Percentiles rank a stretch among this genome's conserved stretches.
Conservation (phyloP, 768 basidiomycete genomes). For the Gloeostereum incarnatum region DNA sequence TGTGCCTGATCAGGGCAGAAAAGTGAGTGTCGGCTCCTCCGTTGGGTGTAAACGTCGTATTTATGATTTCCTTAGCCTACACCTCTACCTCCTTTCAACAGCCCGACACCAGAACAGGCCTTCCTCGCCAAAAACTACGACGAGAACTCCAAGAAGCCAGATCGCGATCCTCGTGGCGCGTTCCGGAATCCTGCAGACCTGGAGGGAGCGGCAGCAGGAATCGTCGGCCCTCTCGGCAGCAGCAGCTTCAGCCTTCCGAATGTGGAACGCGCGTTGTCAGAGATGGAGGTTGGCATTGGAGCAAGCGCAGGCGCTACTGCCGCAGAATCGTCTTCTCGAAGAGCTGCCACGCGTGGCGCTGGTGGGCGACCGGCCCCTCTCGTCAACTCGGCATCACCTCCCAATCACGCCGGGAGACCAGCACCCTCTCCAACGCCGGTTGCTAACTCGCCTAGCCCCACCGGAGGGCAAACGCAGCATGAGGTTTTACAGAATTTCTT, state of each 20-base stretch:
- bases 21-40: slow-evolving; percentile 34
- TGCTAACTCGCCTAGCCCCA: slow-evolving; percentile 28
- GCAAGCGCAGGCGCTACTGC: slow-evolving; percentile 13
- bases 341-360: slow-evolving; percentile 12
- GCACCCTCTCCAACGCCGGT: slow-evolving; percentile 17
- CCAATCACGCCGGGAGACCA: slow-evolving; percentile 2
- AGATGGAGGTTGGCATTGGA: slow-evolving; percentile 68
- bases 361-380: slow-evolving; percentile 1
- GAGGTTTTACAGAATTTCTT: slow-evolving; percentile 86
- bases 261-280: slow-evolving; percentile 80
- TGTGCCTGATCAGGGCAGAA: slow-evolving; percentile 67
- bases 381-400: slow-evolving; percentile 1
- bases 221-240: slow-evolving; percentile 90
- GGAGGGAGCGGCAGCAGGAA: slow-evolving; percentile 50
- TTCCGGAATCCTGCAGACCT: slow-evolving; percentile 74
- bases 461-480: slow-evolving; percentile 61
- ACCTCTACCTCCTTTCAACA: slow-evolving; percentile 68
- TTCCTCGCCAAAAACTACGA: slow-evolving; percentile 92
- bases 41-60: slow-evolving; percentile 1
- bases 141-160: slow-evolving; percentile 82
- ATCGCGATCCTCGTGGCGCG: slow-evolving; percentile 80
- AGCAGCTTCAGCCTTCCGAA: slow-evolving; percentile 79
- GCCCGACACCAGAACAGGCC: slow-evolving; percentile 78
- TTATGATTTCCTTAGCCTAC: slow-evolving; percentile 32
- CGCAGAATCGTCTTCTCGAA: slow-evolving; percentile 14